Base-by-base conservation (phyloP, 805 yeast species). In the Alloascoidea hylecoeti region DNA sequence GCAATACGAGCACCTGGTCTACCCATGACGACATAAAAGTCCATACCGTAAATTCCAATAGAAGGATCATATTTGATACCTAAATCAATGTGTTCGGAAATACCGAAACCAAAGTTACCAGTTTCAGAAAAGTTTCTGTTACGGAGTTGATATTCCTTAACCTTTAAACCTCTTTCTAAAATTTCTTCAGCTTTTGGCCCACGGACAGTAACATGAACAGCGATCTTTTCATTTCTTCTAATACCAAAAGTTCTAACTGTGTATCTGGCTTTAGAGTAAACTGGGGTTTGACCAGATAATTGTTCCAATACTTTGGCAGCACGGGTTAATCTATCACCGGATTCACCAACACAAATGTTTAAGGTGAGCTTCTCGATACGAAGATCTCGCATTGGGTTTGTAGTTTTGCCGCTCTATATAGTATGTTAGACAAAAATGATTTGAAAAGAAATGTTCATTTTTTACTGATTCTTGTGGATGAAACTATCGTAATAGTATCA, bases 71-170 rank as follows among this genome's bases (percentile, higher is more conserved):
- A 92, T 78, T 92, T 92, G 81, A 92, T 92, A 78, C 98, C 98
- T 68, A 92, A 80, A 70, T 92, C 98, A 61, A 92, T 92, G 79
- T 92, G 98, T 78, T 92, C 98, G 57, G 83, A 81, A 66, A 92
- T 79, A 81, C 98, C 98, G 80, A 92, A 92, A 77, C 98, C 98
- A 62, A 92, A 92, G 96, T 92, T 92, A 75, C 98, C 98, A 62
- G 97, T 89, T 59, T 76, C 85, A 60, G 96, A 84, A 78, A 92
- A 92, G 94, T 92, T 92, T 69, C 70, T 84, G 64, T 69, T 70
- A 65, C 72, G 77, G 66, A 92, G 82, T 75, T 92, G 97, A 75
- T 86, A 92, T 77, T 92, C 98, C 78, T 89, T 92, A 67, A 92
- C 98, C 78, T 92, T 92, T 62, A 92, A 78, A 67, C 98, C 98